Conservation (phyloP, 805 yeast species). For the Schwanniomyces vanrijiae region DNA sequence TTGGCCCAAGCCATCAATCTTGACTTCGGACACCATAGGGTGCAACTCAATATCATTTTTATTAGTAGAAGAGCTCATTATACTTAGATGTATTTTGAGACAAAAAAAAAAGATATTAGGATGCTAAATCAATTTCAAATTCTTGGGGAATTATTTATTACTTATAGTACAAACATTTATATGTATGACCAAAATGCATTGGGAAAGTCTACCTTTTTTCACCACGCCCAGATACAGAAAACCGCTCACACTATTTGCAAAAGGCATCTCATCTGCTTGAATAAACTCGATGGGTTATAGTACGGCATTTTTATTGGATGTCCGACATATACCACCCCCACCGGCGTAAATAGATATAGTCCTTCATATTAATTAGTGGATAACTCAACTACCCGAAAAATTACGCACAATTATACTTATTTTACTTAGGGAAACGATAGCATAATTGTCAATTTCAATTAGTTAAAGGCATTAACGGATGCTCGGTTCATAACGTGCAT, state of each 20-base stretch:
- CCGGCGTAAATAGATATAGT: not conserved
- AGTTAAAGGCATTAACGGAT: not conserved
- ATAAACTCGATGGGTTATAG: not conserved
- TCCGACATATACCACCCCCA: not conserved
- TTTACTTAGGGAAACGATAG: not conserved
- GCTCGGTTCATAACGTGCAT: not conserved
- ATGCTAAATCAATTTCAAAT: not conserved
- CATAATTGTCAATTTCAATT: not conserved
- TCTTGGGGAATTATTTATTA: not conserved
- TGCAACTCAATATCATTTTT: constrained; percentile 15
- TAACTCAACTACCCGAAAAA: not conserved
- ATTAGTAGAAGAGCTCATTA: not conserved
- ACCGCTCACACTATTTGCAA: not conserved
- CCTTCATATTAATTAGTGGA: not conserved
- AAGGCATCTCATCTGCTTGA: not conserved
- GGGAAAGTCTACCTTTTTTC: not conserved
- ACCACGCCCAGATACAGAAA: not conserved
- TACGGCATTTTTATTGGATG: not conserved
- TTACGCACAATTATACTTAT: not conserved
- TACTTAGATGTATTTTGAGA: not conserved
- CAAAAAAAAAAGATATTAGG: not conserved
- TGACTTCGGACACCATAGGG: constrained; percentile 16
- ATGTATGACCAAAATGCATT: not conserved
- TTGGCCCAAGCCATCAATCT: constrained; percentile 7
- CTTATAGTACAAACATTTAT: not conserved